phyloP scores from a whole-genome alignment of 306 rosid species.

The Begonia fuchsioides region DNA sequence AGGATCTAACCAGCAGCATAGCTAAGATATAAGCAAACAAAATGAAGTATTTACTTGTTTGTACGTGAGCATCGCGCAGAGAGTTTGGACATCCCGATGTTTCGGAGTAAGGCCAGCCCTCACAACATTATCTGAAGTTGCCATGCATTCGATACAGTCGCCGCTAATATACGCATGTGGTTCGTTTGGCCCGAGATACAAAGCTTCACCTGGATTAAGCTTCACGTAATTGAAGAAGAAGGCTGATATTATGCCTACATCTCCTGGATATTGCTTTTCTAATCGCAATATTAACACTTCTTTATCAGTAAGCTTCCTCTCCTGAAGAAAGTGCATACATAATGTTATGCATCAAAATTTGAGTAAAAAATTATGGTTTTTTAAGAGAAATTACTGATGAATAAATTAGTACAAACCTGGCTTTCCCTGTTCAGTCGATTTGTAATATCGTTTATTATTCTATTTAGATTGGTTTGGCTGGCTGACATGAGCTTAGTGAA shows the following conservation, averaged over 20 bases:
- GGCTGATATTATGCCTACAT: constrained; percentile 74
- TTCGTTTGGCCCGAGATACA: constrained; percentile 73
- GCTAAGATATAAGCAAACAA: too few relatives aligned
- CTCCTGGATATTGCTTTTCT: constrained; percentile 78
- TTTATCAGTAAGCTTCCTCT: constrained; percentile 65
- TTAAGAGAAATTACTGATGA: too few relatives aligned
- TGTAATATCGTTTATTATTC: constrained; percentile 38
- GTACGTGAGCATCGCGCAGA: constrained; percentile 93
- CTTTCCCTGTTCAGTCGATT: constrained; percentile 48
- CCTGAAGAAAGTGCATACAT: constrained; percentile 49
- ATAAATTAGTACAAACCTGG: constrained; percentile 22
- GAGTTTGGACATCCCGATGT: constrained; percentile 66
- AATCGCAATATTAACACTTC: constrained; percentile 55
- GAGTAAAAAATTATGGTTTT: too few relatives aligned
- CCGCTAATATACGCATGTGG: constrained; percentile 84
- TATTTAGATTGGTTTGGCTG: constrained; percentile 34
- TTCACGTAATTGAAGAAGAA: constrained; percentile 79
- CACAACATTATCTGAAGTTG: constrained; percentile 93
- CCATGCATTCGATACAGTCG: constrained; percentile 89
- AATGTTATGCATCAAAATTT: too few relatives aligned
- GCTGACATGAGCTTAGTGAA: constrained; percentile 83
- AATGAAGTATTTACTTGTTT: constrained; percentile 41
- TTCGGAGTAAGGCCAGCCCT: constrained; percentile 97
- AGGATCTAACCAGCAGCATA: too few relatives aligned
- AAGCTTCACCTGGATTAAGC: constrained; percentile 84